A percentile compares a stretch with the other conserved stretches of the same genome.
These are phyloP conservation scores for Microbotryum saponariae DNA, from an alignment of 1,284 basidiomycete species.

Conservation along the genomic window DNA sequence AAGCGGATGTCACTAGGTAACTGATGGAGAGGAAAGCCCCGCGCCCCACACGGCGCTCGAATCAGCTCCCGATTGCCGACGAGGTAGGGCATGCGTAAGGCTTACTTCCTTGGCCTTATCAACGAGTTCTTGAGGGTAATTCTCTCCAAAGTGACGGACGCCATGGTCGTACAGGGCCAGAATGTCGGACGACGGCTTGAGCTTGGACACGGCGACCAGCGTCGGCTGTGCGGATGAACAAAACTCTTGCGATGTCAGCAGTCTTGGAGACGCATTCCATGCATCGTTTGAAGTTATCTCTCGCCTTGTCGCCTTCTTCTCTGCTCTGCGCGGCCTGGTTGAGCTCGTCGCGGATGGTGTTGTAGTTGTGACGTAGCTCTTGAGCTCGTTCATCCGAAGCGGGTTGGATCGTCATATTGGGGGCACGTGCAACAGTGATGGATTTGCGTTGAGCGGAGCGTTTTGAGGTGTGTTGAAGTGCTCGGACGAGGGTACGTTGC, in stretches of 20 bases:
- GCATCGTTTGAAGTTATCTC: not conserved
- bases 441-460: not conserved
- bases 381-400: constrained; percentile 37
- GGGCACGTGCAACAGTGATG: not conserved
- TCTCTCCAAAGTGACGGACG: constrained; percentile 91
- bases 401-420: constrained; percentile 17
- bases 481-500: not conserved
- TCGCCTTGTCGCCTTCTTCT: not conserved
- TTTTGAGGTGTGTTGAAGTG: too few species aligned
- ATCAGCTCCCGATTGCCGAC: constrained; percentile 13
- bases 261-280: too few species aligned
- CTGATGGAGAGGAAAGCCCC: constrained; percentile 42
- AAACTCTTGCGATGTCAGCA: too few species aligned
- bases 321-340: constrained; percentile 28
- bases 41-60: too few species aligned
- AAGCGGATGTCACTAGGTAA: constrained; percentile 76
- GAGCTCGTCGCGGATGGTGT: constrained; percentile 41
- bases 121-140: constrained; percentile 92
- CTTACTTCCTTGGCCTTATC: constrained; percentile 72
- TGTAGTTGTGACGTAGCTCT: constrained; percentile 44
- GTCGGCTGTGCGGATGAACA: constrained; percentile 41
- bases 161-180: constrained; percentile 67
- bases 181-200: constrained; percentile 83
- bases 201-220: constrained; percentile 88
- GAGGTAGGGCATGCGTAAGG: constrained; percentile 23